Percentiles rank a stretch among this genome's conserved stretches.
These are phyloP conservation scores for Diaporthe vaccinii DNA, from an alignment of 2,329 filamentous ascomycete species.

Conservation along the genomic window DNA sequence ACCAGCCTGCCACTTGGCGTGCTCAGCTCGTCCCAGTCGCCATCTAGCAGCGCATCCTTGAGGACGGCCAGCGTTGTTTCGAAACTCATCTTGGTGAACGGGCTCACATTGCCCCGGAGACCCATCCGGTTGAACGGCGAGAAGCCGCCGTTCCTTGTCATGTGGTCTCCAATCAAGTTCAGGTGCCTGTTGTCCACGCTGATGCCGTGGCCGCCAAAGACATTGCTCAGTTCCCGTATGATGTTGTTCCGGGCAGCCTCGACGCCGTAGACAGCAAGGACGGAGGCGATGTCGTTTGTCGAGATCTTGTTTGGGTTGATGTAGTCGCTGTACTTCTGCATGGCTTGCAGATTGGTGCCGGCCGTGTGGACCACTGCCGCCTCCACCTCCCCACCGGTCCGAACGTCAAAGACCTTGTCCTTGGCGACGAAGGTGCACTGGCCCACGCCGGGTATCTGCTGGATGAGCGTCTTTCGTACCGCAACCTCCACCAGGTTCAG, in stretches of 20 bases:
- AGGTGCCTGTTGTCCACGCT: conserved; percentile 91
- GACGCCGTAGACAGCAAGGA: conserved; percentile 89
- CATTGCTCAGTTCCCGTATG: conserved; percentile 84
- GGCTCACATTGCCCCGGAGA: conserved; percentile 84
- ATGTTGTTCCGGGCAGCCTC: conserved; percentile 92
- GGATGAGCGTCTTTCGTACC: conserved; percentile 83
- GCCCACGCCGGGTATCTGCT: conserved; percentile 84
- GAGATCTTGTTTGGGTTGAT: conserved; percentile 88
- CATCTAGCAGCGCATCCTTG: conserved; percentile 90
- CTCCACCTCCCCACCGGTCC: conserved; percentile 62
- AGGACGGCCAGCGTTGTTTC: conserved; percentile 96
- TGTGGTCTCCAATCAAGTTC: conserved; percentile 95
- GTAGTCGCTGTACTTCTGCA: conserved; percentile 88
- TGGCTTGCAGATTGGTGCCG: conserved; percentile 89
- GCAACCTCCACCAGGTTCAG: conserved; percentile 89
- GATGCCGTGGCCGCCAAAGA: conserved; percentile 94
- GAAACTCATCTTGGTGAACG: conserved; percentile 99
- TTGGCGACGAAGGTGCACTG: conserved; percentile 76
- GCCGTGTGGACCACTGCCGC: conserved; percentile 79
- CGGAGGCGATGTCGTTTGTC: conserved; percentile 92
- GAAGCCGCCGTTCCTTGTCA: conserved; percentile 94
- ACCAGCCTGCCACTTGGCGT: conserved; percentile 92
- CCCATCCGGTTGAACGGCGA: conserved; percentile 94
- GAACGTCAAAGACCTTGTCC: conserved; percentile 65
- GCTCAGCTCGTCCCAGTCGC: conserved; percentile 89